A percentile compares a stretch with the other conserved stretches of the same genome.
Evolutionary conservation across 345 rosid species (phyloP).

Genomic region (Acer campestre): DNA sequence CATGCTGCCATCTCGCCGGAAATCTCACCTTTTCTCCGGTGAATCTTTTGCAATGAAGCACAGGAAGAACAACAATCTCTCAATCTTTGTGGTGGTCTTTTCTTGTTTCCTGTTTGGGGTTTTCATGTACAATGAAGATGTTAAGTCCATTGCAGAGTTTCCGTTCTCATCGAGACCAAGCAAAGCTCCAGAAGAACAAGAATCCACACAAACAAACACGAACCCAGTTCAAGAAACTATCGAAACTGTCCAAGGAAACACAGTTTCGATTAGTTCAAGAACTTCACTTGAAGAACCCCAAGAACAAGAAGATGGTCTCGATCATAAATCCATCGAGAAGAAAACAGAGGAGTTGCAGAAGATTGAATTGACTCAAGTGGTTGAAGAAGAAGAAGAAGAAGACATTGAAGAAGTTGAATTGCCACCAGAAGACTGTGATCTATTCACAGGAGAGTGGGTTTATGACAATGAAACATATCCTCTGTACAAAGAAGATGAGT

Average conservation of each 20-base stretch:
- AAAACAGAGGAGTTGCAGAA: conserved; percentile 36
- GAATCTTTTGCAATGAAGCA: conserved; percentile 65
- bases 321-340: conserved; percentile 19
- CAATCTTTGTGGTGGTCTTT: conserved; percentile 57
- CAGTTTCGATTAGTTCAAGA: conserved; percentile 30
- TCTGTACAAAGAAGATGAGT: conserved; percentile 76
- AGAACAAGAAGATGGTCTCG: conserved; percentile 21
- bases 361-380: conserved; percentile 24
- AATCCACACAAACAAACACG: conserved; percentile 1
- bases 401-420: conserved; percentile 62
- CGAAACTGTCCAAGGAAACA: conserved; percentile 27
- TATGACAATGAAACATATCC: conserved; percentile 65
- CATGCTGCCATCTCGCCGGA: conserved; percentile 54
- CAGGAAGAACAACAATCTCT: conserved; percentile 60
- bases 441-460: conserved; percentile 87
- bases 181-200: conserved; percentile 1
- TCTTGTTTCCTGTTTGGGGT: conserved; percentile 67
- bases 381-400: conserved; percentile 27
- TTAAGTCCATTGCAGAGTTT: conserved; percentile 66
- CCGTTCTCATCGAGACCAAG: conserved; percentile 64
- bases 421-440: conserved; percentile 83
- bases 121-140: conserved; percentile 67
- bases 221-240: conserved; percentile 40
- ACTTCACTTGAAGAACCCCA: conserved; percentile 38
- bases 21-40: conserved; percentile 31